These are phyloP conservation scores for Cladophialophora chaetospira DNA, from an alignment of 2,329 filamentous ascomycete species.

Conservation along the genomic window DNA sequence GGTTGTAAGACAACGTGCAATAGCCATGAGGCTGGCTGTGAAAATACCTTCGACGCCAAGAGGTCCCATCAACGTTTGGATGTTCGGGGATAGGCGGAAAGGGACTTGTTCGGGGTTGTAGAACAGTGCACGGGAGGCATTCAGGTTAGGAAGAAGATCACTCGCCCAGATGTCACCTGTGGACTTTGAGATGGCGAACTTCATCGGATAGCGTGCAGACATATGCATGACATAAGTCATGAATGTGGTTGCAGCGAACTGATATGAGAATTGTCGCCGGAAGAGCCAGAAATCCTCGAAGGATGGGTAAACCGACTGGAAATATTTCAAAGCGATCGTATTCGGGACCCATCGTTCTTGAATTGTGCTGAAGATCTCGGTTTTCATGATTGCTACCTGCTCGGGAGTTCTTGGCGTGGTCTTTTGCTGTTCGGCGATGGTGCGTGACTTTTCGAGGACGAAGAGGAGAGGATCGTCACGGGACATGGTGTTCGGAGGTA, in stretches of 20 bases:
- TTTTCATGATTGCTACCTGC: slow-evolving; percentile 69
- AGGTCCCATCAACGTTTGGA: slow-evolving; percentile 94
- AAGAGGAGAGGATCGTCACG: slow-evolving; percentile 96
- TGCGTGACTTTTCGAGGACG: slow-evolving; percentile 89
- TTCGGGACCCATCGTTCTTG: slow-evolving; percentile 90
- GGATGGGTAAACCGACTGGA: slow-evolving; percentile 81
- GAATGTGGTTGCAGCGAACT: slow-evolving; percentile 91
- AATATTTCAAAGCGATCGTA: slow-evolving; percentile 81
- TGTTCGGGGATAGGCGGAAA: slow-evolving; percentile 93
- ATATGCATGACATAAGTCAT: slow-evolving; percentile 99
- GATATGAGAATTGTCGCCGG: slow-evolving; percentile 94
- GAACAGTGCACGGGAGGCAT: slow-evolving; percentile 80
- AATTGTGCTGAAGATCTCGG: slow-evolving; percentile 93
- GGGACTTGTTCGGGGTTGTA: slow-evolving; percentile 94
- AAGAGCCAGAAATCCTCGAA: slow-evolving; percentile 98
- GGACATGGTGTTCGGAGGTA: slow-evolving; percentile 60
- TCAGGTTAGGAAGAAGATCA: slow-evolving; percentile 89
- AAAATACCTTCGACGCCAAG: slow-evolving; percentile 96
- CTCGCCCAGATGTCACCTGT: slow-evolving; percentile 96
- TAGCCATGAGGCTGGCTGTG: slow-evolving; percentile 92
- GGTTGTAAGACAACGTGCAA: slow-evolving; percentile 89
- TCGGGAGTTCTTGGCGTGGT: slow-evolving; percentile 57
- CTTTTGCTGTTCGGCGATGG: slow-evolving; percentile 68
- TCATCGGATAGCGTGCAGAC: slow-evolving; percentile 92
- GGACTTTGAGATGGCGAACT: slow-evolving; percentile 84